Conservation (phyloP, 805 yeast genomes). For the Starmerella apis region DNA sequence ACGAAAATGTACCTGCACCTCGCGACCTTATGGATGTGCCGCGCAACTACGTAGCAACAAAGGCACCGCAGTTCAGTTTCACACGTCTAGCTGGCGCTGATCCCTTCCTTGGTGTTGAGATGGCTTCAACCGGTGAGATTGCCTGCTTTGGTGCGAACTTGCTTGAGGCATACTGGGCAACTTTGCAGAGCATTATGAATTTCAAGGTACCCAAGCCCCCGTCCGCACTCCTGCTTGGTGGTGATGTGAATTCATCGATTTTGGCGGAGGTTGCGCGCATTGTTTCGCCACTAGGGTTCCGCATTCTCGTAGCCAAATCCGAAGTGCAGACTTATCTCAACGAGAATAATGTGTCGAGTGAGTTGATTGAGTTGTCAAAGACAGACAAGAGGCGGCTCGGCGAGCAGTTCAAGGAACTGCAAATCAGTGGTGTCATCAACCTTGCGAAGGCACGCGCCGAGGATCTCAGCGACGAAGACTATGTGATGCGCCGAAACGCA, state of each 20-base stretch:
- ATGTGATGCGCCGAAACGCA: constrained; percentile 97
- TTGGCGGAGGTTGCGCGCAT: constrained; percentile 65
- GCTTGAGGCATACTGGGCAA: constrained; percentile 93
- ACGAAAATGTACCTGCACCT: constrained; percentile 64
- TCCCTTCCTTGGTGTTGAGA: constrained; percentile 97
- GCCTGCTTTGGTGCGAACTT: constrained; percentile 88
- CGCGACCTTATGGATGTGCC: constrained; percentile 66
- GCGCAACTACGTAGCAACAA: constrained; percentile 83
- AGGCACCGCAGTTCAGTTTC: constrained; percentile 97
- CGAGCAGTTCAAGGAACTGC: constrained; percentile 80
- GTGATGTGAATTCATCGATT: constrained; percentile 64
- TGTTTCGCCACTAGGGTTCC: constrained; percentile 66
- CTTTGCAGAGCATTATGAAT: constrained; percentile 94
- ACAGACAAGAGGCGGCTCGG: constrained; percentile 87
- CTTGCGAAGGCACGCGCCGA: constrained; percentile 87
- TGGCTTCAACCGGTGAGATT: constrained; percentile 98
- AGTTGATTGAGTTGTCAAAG: constrained; percentile 79
- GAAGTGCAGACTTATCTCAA: constrained; percentile 62
- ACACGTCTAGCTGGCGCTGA: constrained; percentile 98
- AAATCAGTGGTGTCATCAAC: constrained; percentile 82
- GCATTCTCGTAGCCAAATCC: constrained; percentile 64
- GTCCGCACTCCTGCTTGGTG: constrained; percentile 83
- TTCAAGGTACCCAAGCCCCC: constrained; percentile 90
- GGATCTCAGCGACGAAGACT: constrained; percentile 72
- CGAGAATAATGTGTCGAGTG: constrained; percentile 36